These are phyloP conservation scores for Myxozyma lipomycoides DNA, from an alignment of 805 yeast genomes.

Conservation along the genomic window DNA sequence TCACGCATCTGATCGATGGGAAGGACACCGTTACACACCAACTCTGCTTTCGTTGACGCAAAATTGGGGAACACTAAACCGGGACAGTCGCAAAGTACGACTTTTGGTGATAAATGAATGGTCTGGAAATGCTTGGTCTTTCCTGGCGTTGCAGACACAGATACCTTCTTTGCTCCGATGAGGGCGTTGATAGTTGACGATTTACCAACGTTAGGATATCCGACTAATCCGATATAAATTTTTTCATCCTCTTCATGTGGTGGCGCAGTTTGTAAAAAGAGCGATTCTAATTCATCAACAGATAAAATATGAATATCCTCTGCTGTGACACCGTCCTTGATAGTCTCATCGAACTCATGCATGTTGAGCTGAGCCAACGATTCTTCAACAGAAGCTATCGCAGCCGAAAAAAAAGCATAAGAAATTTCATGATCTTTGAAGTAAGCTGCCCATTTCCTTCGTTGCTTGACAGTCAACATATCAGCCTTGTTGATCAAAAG, in stretches of 20 bases:
- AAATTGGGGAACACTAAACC: conserved; percentile 98
- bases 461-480: conserved; percentile 68
- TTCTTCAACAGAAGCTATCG: conserved; percentile 51
- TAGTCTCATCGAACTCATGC: conserved; percentile 29
- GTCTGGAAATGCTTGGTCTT: conserved; percentile 99
- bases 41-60: conserved; percentile 92
- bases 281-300: conserved; percentile 77
- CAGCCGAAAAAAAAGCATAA: conserved; percentile 91
- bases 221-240: conserved; percentile 76
- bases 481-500: conserved; percentile 92
- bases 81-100: conserved; percentile 95
- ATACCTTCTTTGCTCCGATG: conserved; percentile 95
- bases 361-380: conserved; percentile 9
- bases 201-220: conserved; percentile 95
- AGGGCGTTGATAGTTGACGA: conserved; percentile 97
- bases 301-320: conserved; percentile 64
- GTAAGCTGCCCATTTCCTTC: conserved; percentile 82
- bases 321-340: conserved; percentile 31
- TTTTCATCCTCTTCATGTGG: conserved; percentile 35
- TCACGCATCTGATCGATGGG: conserved; percentile 97
- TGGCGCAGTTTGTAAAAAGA: conserved; percentile 77
- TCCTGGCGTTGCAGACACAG: conserved; percentile 98
- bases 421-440: conserved; percentile 65
- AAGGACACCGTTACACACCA: conserved; percentile 96
- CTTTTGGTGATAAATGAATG: conserved; percentile 73